phyloP scores from a whole-genome alignment of 148 eudicot species.

The Oxyria digyna region DNA sequence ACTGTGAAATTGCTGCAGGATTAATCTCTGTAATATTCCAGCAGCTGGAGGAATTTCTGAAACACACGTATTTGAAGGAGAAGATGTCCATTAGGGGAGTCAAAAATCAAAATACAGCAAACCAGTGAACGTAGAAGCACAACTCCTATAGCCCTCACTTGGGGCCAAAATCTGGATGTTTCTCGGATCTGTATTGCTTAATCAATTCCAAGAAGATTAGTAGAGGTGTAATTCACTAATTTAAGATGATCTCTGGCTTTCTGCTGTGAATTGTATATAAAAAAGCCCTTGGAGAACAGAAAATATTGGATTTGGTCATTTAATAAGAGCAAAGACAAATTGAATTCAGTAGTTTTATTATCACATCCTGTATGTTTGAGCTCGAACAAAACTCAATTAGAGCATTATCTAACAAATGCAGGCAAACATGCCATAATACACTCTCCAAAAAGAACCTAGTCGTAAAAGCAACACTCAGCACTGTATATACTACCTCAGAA shows the following conservation, averaged over 20 bases:
- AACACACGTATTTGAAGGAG: slow-evolving; percentile 34
- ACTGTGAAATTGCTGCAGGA: slow-evolving; percentile 23
- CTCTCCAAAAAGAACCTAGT: not conserved
- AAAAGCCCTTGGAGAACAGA: too few relatives aligned
- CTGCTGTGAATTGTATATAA: too few relatives aligned
- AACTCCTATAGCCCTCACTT: not conserved
- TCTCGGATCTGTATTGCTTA: not conserved
- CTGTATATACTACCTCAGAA: not conserved
- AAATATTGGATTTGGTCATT: not conserved
- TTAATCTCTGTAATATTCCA: slow-evolving; percentile 34
- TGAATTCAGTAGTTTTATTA: not conserved
- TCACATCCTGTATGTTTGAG: not conserved
- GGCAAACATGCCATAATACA: not conserved
- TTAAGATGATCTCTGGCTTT: not conserved
- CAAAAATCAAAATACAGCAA: not conserved
- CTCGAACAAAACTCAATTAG: not conserved
- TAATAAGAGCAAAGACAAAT: not conserved
- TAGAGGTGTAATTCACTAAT: not conserved
- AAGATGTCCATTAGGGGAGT: slow-evolving; percentile 10
- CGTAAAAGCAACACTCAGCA: not conserved
- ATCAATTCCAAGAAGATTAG: not conserved
- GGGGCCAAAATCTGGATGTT: not conserved
- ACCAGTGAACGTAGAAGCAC: not conserved
- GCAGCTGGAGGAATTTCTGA: slow-evolving; percentile 47
- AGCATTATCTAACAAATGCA: not conserved